Evolutionary conservation across 2,329 filamentous ascomycete species (phyloP).

Genomic region (Exophiala viscosa): DNA sequence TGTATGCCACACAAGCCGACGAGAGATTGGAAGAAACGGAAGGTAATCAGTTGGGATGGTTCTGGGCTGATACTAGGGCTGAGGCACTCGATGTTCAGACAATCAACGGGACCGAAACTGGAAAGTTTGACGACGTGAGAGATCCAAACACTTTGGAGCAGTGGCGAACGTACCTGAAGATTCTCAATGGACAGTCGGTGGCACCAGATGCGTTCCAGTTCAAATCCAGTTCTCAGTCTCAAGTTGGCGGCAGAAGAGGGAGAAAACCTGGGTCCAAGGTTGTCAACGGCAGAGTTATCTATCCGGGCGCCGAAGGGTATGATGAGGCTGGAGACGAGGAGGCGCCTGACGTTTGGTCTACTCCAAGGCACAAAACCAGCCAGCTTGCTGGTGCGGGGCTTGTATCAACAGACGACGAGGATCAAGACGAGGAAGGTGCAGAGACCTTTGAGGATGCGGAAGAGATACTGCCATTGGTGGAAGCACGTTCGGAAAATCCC

Average conservation of each 20-base stretch:
- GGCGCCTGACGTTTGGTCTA: conserved; percentile 1
- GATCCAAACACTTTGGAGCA: conserved; percentile 35
- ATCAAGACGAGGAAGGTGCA: conserved; percentile 5
- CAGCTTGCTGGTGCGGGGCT: conserved; percentile 24
- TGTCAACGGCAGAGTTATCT: conserved; percentile 24
- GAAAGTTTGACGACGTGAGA: conserved; percentile 45
- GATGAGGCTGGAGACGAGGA: conserved; percentile 3
- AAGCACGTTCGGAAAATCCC: background rate
- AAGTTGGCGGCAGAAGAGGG: conserved; percentile 11
- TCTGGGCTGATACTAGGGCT: conserved; percentile 55
- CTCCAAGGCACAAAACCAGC: conserved; percentile 22
- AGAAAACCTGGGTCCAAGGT: conserved; percentile 25
- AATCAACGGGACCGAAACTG: conserved; percentile 53
- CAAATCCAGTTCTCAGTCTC: conserved; percentile 1
- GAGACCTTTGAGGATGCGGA: conserved; percentile 25
- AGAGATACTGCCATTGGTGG: conserved; percentile 4
- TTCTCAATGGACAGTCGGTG: conserved; percentile 38
- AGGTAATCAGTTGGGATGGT: conserved; percentile 44
- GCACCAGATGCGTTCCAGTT: conserved; percentile 7
- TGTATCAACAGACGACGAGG: conserved; percentile 25
- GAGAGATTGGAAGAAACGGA: conserved; percentile 41
- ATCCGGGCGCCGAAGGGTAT: conserved; percentile 19
- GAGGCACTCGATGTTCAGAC: conserved; percentile 55
- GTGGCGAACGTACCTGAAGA: conserved; percentile 46
- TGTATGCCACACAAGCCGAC: conserved; percentile 46